A percentile compares a stretch with the other conserved stretches of the same genome.
phyloP scores from a whole-genome alignment of 1,284 basidiomycete genomes.

The Caloboletus inedulis region DNA sequence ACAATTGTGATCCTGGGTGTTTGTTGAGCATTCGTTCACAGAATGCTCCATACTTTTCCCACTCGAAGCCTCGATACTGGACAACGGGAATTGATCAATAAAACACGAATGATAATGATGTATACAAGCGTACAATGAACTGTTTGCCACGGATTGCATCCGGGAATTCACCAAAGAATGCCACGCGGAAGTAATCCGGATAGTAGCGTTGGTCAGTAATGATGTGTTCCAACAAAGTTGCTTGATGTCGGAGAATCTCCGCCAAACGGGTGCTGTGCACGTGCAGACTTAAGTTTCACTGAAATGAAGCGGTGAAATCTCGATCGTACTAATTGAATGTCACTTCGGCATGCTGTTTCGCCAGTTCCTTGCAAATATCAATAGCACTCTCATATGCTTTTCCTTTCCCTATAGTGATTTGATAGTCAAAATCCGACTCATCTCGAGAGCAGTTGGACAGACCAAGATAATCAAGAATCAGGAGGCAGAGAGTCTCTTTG shows the following conservation, averaged over 20 bases:
- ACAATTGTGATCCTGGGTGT: slow-evolving; percentile 81
- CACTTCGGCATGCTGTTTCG: slow-evolving; percentile 77
- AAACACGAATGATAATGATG: neutral
- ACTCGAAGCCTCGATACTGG: slow-evolving; percentile 87
- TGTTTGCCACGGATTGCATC: slow-evolving; percentile 80
- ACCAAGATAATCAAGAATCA: slow-evolving; percentile 88
- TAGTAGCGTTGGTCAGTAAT: slow-evolving; percentile 81
- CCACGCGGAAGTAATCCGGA: slow-evolving; percentile 90
- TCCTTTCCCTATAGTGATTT: slow-evolving; percentile 66
- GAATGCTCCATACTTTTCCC: slow-evolving; percentile 86
- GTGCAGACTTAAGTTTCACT: slow-evolving; percentile 9
- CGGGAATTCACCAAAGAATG: slow-evolving; percentile 91
- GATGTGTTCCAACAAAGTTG: slow-evolving; percentile 79
- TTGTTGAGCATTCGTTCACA: slow-evolving; percentile 93
- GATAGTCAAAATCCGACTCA: slow-evolving; percentile 4
- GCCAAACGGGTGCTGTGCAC: slow-evolving; percentile 65
- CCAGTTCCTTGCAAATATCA: slow-evolving; percentile 89
- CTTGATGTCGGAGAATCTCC: slow-evolving; percentile 83
- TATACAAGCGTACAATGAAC: slow-evolving; percentile 63
- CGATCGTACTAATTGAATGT: slow-evolving; percentile 86
- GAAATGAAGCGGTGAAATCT: slow-evolving; percentile 4
- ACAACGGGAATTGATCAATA: slow-evolving; percentile 7
- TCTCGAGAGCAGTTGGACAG: slow-evolving; percentile 22
- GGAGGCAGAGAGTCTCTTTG: slow-evolving; percentile 85
- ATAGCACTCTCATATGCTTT: slow-evolving; percentile 96